Base-by-base conservation (phyloP, 768 basidiomycete genomes). In the Termitomyces sp. region DNA sequence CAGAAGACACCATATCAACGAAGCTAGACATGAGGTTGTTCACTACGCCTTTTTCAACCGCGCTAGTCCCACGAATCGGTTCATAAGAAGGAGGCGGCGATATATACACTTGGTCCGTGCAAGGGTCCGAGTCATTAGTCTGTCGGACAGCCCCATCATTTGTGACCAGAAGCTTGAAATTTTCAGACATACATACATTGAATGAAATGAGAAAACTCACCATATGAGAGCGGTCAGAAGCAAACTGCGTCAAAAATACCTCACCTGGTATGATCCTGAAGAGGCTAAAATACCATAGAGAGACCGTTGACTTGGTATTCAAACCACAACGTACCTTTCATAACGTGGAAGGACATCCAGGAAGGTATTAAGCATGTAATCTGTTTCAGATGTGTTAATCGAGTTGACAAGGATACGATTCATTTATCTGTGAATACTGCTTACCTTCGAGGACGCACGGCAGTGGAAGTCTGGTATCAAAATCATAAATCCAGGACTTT, bases 211-310 rank as follows among this genome's bases (percentile, higher is more conserved):
- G 47, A 61, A 28, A 61, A 38, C 50, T 67, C 63, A 86, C 86
- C 88, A 91, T 90, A 70, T 90, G 88, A 56, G 87, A 86, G 66
- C 88, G 76, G 69, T 91, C 87, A 20, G 88, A 89, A 10, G 87
- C 85, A 72, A 91, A 89, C 64, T 82, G 66, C 61, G 81, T 72
- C 46, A 89, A 69, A 66, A 77, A 88, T 13, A 70, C 69, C 35
- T 69, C 60, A 18, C 79, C 82, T 58, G 81, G 77, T 59, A 91
- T 71, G 35, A 88, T 77, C 67, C 88, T 79, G 70, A 89, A 89
- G 49, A 77, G 64, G 68, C 88, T 90, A 66, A 30, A 60, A 14
- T 35, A 32, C 16, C 18, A n/a, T 40, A 32, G 6, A 52, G 13
- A 50, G 10, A 46, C 18, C 12, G 10, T 13, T n/a, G 9, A 26